phyloP scores from a whole-genome alignment of 2,329 filamentous ascomycete species.

The Blumeriella jaapii region DNA sequence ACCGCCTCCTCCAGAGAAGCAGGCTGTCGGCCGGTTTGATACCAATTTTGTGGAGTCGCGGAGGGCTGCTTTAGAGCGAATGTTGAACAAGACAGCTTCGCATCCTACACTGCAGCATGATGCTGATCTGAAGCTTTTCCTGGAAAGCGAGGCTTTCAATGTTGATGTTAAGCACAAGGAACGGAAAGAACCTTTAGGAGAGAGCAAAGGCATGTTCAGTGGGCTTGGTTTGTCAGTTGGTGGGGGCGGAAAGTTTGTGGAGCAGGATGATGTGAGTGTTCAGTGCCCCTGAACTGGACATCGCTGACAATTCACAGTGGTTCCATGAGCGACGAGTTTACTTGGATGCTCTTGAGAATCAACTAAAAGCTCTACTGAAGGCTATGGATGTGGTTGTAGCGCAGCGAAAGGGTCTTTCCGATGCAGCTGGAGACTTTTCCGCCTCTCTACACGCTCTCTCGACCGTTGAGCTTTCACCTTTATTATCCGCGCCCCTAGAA shows the following conservation, averaged over 20 bases:
- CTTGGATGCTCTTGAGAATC: slow-evolving; percentile 83
- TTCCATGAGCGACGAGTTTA: slow-evolving; percentile 96
- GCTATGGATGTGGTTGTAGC: slow-evolving; percentile 86
- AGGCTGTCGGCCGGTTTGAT: slow-evolving; percentile 92
- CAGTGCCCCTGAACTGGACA: too few species aligned
- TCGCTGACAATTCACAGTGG: slow-evolving; percentile 59
- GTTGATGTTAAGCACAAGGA: slow-evolving; percentile 98
- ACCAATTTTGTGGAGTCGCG: slow-evolving; percentile 92
- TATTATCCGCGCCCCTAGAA: slow-evolving; percentile 78
- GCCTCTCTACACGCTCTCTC: slow-evolving; percentile 86
- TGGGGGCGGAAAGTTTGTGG: slow-evolving; percentile 77
- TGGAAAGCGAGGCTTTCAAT: slow-evolving; percentile 93
- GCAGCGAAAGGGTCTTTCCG: slow-evolving; percentile 86
- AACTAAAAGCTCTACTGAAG: slow-evolving; percentile 82
- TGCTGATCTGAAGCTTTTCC: slow-evolving; percentile 84
- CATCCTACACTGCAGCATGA: slow-evolving; percentile 90
- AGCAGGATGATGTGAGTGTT: slow-evolving; percentile 77
- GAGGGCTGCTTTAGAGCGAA: slow-evolving; percentile 84
- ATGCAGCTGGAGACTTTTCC: slow-evolving; percentile 88
- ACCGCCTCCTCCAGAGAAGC: slow-evolving; percentile 93
- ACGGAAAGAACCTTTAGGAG: slow-evolving; percentile 72
- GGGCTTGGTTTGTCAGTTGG: slow-evolving; percentile 72
- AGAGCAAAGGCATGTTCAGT: slow-evolving; percentile 89
- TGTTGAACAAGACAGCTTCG: slow-evolving; percentile 90
- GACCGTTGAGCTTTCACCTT: slow-evolving; percentile 81